Evolutionary conservation across 352 stramenopile species (phyloP), one percentile per base, ranked within the genome.

Genomic region (Globisporangium uncinulatum): DNA sequence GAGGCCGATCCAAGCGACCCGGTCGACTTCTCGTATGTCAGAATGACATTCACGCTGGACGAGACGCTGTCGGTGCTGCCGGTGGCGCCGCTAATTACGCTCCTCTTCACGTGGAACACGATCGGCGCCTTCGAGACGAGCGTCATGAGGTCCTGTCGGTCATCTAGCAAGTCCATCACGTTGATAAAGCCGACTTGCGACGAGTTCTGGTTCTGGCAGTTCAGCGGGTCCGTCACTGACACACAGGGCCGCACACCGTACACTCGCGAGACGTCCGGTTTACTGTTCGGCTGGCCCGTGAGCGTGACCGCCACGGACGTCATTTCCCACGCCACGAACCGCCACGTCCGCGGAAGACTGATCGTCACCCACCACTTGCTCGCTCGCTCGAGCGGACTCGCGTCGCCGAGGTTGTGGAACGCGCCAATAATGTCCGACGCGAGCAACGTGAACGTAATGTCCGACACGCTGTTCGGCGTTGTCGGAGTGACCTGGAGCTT

Each of bases 281-380:
- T 29, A 50, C 44, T 75, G 52, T 47, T 75, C 55, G 29, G 59
- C 54, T 54, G 42, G 13, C 51, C 60, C 1, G 59, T 61, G 48
- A 89, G 56, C 10, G 67, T 76, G n/a, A 87, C 76, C 21, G 76
- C 49, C 6, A 81, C 68, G 2, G 57, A 65, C 48, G 82, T 90
- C 54, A 70, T 83, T 31, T 70, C 61, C 82, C 79, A 90, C 9
- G 69, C 60, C 17, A 92, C 79, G 51, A 89, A 92, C 55, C 78
- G 71, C 82, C 82, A 92, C 21, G 65, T 74, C 21, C 42, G 60
- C 10, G 79, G 82, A 0, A 92, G 69, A 2, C 63, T 79, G 42
- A 92, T 82, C 1, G 76, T 79, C 54, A 92, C 63, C 82, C 82
- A 92, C 79, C 82, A 92, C 8, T 86, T 82, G 41, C 62, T 81